Conservation (phyloP, 495 filamentous ascomycete species). For the Astrothelium macrocarpum region DNA sequence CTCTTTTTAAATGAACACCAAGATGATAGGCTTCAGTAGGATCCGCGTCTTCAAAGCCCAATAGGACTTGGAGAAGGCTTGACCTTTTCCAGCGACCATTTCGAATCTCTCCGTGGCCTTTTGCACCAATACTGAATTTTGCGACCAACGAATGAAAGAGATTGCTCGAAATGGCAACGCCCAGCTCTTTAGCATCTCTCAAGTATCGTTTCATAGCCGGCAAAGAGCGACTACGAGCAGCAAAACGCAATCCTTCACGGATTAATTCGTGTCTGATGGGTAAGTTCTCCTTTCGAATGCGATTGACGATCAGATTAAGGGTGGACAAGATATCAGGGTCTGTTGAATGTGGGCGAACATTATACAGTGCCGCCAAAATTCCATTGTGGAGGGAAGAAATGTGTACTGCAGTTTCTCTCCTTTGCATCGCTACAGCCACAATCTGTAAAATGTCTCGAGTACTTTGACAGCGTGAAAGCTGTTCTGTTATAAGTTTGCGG, state of each 20-base stretch:
- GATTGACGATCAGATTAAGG: constrained; percentile 16
- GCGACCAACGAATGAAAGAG: constrained; percentile 22
- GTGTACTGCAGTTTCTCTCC: background rate
- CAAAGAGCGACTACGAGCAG: constrained; percentile 17
- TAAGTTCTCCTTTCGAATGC: constrained; percentile 13
- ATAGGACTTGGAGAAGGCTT: constrained; percentile 21
- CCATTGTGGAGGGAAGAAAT: constrained; percentile 12
- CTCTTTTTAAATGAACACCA: constrained; percentile 15
- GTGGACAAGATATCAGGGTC: constrained; percentile 17
- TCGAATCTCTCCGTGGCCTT: constrained; percentile 24
- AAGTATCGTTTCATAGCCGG: constrained; percentile 21
- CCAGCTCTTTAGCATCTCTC: constrained; percentile 6
- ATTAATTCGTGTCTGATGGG: constrained; percentile 13
- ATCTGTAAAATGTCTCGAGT: constrained; percentile 17
- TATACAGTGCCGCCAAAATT: constrained; percentile 20
- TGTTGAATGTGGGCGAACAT: constrained; percentile 10
- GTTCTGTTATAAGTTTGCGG: constrained; percentile 15
- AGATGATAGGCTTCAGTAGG: constrained; percentile 19
- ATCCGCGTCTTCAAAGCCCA: constrained; percentile 18
- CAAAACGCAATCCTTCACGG: constrained; percentile 18
- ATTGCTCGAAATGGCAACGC: constrained; percentile 5
- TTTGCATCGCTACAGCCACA: constrained; percentile 15
- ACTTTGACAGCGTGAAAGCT: constrained; percentile 16
- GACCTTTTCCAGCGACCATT: constrained; percentile 21
- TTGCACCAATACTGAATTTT: constrained; percentile 22